Conservation (phyloP, 768 basidiomycete genomes). For the Boletus sp. region DNA sequence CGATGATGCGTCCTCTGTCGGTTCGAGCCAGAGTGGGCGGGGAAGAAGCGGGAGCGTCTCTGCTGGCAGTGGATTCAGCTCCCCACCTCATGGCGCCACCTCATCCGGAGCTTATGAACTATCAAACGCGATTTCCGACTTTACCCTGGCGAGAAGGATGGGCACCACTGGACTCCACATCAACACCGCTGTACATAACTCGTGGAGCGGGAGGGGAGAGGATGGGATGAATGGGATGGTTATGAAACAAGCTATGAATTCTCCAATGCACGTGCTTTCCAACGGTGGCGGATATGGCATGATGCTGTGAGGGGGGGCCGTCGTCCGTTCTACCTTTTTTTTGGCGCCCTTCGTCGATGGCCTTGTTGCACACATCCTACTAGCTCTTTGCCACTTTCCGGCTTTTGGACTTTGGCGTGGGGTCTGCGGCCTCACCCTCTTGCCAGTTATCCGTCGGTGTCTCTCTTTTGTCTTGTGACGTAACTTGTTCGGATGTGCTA, state of each 20-base stretch:
- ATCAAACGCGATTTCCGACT: conserved; percentile 28
- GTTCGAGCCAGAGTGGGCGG: conserved; percentile 34
- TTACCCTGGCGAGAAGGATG: conserved; percentile 23
- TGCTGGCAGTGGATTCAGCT: conserved; percentile 32
- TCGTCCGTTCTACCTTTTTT: conserved; percentile 9
- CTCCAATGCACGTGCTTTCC: conserved; percentile 40
- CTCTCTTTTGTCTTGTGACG: conserved; percentile 7
- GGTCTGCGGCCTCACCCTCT: conserved; percentile 9
- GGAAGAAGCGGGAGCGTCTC: conserved; percentile 39
- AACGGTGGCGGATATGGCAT: conserved; percentile 38
- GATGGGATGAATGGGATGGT: conserved; percentile 35
- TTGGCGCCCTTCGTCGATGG: neutral
- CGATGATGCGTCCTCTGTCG: conserved; percentile 40
- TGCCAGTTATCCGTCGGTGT: conserved; percentile 12
- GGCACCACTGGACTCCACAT: conserved; percentile 23
- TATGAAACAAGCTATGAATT: conserved; percentile 34
- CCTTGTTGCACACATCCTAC: conserved; percentile 11
- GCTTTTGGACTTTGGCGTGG: conserved; percentile 16
- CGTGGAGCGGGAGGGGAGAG: conserved; percentile 28
- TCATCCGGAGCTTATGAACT: conserved; percentile 38
- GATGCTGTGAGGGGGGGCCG: conserved; percentile 33
- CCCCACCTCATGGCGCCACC: conserved; percentile 30
- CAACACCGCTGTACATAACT: conserved; percentile 23
- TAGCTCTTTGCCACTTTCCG: conserved; percentile 7
- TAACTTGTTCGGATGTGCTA: conserved; percentile 17